phyloP scores from a whole-genome alignment of 495 filamentous ascomycete species.

The Penicillium argentinense region DNA sequence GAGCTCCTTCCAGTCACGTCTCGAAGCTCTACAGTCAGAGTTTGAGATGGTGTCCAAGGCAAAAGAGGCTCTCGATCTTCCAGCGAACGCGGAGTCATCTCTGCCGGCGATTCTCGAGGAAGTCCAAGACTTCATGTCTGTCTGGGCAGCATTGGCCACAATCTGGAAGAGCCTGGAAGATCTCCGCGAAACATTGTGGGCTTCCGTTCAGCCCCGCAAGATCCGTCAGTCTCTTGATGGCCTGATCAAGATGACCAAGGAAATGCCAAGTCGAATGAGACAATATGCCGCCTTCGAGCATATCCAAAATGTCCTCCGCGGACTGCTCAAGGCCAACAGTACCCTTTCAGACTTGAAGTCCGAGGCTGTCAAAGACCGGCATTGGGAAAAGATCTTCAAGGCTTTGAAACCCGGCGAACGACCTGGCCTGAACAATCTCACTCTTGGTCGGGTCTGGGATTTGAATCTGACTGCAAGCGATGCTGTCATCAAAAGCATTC shows the following conservation, averaged over 20 bases:
- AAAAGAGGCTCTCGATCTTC: slow-evolving; percentile 92
- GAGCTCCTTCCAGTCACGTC: slow-evolving; percentile 72
- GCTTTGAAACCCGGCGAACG: slow-evolving; percentile 83
- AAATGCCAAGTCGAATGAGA: slow-evolving; percentile 98
- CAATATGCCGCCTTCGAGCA: slow-evolving; percentile 99
- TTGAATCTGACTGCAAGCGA: slow-evolving; percentile 85
- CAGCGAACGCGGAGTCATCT: slow-evolving; percentile 71
- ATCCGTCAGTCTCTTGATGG: slow-evolving; percentile 83
- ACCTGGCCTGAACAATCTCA: slow-evolving; percentile 90
- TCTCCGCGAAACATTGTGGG: slow-evolving; percentile 87
- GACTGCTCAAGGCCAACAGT: slow-evolving; percentile 84
- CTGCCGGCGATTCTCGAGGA: slow-evolving; percentile 85
- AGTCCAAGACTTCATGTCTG: slow-evolving; percentile 97
- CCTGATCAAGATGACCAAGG: slow-evolving; percentile 96
- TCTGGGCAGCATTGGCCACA: slow-evolving; percentile 90
- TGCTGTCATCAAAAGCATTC: slow-evolving; percentile 82
- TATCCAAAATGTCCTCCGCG: slow-evolving; percentile 85
- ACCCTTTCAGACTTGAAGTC: slow-evolving; percentile 91
- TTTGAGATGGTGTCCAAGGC: slow-evolving; percentile 93
- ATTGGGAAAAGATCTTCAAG: slow-evolving; percentile 98
- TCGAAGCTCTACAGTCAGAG: slow-evolving; percentile 79
- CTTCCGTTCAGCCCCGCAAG: slow-evolving; percentile 88
- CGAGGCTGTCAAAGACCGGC: slow-evolving; percentile 90
- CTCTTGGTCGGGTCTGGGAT: slow-evolving; percentile 97
- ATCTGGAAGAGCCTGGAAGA: slow-evolving; percentile 98